phyloP scores from a whole-genome alignment of 805 yeast genomes.

The Nakazawaea populi region DNA sequence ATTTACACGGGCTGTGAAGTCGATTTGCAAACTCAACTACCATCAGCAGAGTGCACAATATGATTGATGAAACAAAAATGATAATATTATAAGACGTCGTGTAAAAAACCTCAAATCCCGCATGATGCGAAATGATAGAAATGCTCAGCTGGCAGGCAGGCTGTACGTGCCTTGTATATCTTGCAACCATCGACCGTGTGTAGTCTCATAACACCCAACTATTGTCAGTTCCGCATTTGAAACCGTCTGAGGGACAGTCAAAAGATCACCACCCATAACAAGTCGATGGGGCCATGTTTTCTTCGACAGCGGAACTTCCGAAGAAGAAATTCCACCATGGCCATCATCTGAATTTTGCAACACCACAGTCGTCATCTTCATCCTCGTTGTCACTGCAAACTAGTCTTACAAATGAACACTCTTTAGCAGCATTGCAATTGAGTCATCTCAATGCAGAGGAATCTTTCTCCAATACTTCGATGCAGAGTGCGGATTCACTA shows the following conservation, averaged over 20 bases:
- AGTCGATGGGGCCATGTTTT: not conserved
- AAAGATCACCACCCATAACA: not conserved
- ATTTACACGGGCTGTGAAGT: no score
- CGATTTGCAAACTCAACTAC: no score
- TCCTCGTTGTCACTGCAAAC: not conserved
- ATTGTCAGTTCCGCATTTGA: not conserved
- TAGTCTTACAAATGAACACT: not conserved
- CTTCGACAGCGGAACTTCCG: not conserved
- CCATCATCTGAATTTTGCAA: not conserved
- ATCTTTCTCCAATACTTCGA: not conserved
- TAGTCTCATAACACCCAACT: no score
- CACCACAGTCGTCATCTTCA: not conserved
- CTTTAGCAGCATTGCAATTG: not conserved
- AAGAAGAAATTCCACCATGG: not conserved
- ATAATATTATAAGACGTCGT: no score
- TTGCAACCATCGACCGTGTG: no score
- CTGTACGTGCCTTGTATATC: no score
- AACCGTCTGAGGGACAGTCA: not conserved
- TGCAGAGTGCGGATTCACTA: slow-evolving; percentile 3
- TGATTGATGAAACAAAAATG: no score
- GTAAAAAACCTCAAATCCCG: no score
- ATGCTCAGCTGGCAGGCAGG: no score
- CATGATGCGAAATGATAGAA: no score
- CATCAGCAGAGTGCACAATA: no score
- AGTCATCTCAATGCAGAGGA: not conserved